phyloP scores from a whole-genome alignment of 2,329 filamentous ascomycete species.

The Phialophora tarda region DNA sequence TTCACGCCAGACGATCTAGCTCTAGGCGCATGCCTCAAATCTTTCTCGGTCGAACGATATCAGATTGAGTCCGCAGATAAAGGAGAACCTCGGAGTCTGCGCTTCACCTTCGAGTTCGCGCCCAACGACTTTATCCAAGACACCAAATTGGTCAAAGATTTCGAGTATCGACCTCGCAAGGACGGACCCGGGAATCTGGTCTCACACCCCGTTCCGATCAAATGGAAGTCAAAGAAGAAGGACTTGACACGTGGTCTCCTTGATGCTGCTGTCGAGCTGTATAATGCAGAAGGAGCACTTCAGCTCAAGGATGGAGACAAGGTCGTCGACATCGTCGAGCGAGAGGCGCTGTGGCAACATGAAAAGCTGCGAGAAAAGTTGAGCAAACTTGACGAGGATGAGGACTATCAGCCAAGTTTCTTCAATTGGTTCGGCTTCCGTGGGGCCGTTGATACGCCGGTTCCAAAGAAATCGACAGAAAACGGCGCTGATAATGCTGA shows the following conservation, averaged over 20 bases:
- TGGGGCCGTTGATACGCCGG: slow-evolving; percentile 73
- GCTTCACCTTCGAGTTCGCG: slow-evolving; percentile 77
- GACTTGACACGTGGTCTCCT: slow-evolving; percentile 84
- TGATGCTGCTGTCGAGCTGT: slow-evolving; percentile 72
- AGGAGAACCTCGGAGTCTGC: slow-evolving; percentile 80
- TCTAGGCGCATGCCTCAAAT: slow-evolving; percentile 71
- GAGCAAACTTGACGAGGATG: slow-evolving; percentile 47
- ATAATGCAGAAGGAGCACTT: slow-evolving; percentile 62
- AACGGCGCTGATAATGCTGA: slow-evolving; percentile 56
- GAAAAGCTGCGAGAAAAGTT: slow-evolving; percentile 39
- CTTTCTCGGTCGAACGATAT: slow-evolving; percentile 77
- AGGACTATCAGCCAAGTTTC: slow-evolving; percentile 66
- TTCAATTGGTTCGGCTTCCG: slow-evolving; percentile 88
- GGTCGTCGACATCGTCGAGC: slow-evolving; percentile 36
- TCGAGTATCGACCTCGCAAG: slow-evolving; percentile 68
- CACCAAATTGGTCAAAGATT: slow-evolving; percentile 82
- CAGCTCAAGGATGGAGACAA: slow-evolving; percentile 34
- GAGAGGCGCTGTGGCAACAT: slow-evolving; percentile 40
- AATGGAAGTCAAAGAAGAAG: slow-evolving; percentile 81
- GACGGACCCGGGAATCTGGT: slow-evolving; percentile 76
- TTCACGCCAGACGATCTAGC: slow-evolving; percentile 80
- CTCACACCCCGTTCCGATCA: slow-evolving; percentile 84
- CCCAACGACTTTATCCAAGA: slow-evolving; percentile 84
- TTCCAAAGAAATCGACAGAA: slow-evolving; percentile 65
- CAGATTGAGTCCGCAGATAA: slow-evolving; percentile 67